Conservation (phyloP, 495 filamentous ascomycete species). For the Viridothelium virens region DNA sequence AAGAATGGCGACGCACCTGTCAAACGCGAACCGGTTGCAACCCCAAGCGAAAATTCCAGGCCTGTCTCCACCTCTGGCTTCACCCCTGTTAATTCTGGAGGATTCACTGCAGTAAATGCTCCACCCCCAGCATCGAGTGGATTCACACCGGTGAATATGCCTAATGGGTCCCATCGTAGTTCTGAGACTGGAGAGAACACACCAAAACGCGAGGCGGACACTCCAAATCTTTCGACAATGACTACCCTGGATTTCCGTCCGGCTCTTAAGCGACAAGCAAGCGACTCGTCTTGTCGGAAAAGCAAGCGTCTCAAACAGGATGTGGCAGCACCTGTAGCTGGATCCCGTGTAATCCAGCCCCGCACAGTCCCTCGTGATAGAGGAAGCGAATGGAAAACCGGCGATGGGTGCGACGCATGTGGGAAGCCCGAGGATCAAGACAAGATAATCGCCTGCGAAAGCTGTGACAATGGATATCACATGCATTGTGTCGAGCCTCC, state of each 20-base stretch:
- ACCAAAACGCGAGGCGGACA: slow-evolving; percentile 43
- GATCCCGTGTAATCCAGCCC: slow-evolving; percentile 29
- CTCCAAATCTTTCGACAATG: slow-evolving; percentile 30
- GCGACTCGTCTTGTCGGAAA: slow-evolving; percentile 66
- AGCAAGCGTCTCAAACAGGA: slow-evolving; percentile 94
- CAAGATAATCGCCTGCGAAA: slow-evolving; percentile 77
- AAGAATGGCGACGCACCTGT: slow-evolving; percentile 44
- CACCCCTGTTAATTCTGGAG: slow-evolving; percentile 67
- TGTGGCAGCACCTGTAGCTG: slow-evolving; percentile 79
- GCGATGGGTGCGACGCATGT: slow-evolving; percentile 88
- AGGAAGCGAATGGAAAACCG: slow-evolving; percentile 50
- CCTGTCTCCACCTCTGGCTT: slow-evolving; percentile 54
- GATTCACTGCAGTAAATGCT: slow-evolving; percentile 56
- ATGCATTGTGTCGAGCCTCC: slow-evolving; percentile 81
- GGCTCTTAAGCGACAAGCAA: slow-evolving; percentile 64
- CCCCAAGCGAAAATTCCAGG: slow-evolving; percentile 34
- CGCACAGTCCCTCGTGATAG: slow-evolving; percentile 2
- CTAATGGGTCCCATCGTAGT: slow-evolving; percentile 46
- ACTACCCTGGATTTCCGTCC: slow-evolving; percentile 37
- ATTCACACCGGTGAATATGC: slow-evolving; percentile 72
- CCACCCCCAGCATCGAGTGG: slow-evolving; percentile 40
- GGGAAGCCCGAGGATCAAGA: slow-evolving; percentile 67
- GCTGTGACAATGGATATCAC: slow-evolving; percentile 86
- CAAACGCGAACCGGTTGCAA: slow-evolving; percentile 43
- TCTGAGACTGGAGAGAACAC: slow-evolving; percentile 41